Base-by-base conservation (phyloP, 2,329 filamentous ascomycete species). In the Epichloe sp. region DNA sequence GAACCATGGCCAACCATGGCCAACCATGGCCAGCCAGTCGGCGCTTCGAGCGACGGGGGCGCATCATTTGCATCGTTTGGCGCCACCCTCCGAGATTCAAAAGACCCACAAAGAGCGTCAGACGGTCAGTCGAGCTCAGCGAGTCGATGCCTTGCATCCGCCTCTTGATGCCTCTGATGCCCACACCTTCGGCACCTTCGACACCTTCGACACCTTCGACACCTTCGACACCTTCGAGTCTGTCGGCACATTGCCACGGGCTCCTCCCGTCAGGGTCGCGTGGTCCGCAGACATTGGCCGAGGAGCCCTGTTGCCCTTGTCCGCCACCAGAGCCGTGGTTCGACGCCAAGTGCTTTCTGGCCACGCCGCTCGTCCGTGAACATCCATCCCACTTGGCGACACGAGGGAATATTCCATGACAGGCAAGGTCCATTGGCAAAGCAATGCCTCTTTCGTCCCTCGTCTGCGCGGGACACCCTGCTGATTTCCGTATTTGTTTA, bases 101-200 rank as follows among this genome's bases (percentile, higher is more conserved):
- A 60, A 60, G 60, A 59, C 59, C 63, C 62, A 65, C 63, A 60
- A 61, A 58, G 60, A 57, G 60, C 64, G 66, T 68, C 63, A 64
- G 63, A 66, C 60, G 65, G 60, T 56, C 58, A 57, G 55, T 57
- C 59, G 59, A 52, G 58, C 49, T 60, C 60, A 65, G 65, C 67
- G 67, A 73, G 68, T 71, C 65, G 67, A 72, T 72, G 66, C 65
- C 60, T 61, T 65, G 64, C 64, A 64, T 64, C 51, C 46, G 57
- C 44, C 44, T 42, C n/a, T 44, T 19, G 19, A 19, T 19, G 19
- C 19, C 19, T 21, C 19, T 21, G 43, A 44, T 41, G 5, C 23
- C 40, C 43, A 38, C 40, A 36, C 42, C 6, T 23, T 23, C 5
- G 21, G 5, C 21, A 23, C 21, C 4, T 23, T 23, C 2, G 23